Conservation (phyloP, 805 yeast species). For the Wickerhamomyces strasburgensis region DNA sequence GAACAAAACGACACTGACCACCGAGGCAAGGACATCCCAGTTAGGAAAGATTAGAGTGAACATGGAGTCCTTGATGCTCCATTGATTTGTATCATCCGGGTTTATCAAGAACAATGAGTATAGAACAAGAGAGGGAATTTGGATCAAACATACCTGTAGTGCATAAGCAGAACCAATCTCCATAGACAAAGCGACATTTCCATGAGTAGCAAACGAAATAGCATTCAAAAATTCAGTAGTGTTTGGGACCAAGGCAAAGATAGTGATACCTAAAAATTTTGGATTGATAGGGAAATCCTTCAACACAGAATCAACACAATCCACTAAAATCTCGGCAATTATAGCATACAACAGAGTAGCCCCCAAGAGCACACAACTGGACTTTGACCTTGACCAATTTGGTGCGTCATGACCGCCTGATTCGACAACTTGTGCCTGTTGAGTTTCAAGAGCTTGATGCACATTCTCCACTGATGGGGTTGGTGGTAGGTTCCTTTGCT, state of each 20-base stretch:
- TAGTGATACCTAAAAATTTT: conserved; percentile 86
- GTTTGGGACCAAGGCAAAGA: conserved; percentile 94
- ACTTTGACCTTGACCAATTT: conserved; percentile 87
- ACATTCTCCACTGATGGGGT: conserved; percentile 13
- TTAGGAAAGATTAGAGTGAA: conserved; percentile 87
- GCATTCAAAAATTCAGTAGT: conserved; percentile 97
- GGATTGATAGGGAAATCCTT: conserved; percentile 78
- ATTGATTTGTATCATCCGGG: conserved; percentile 26
- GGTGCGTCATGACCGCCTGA: conserved; percentile 88
- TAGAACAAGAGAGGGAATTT: conserved; percentile 84
- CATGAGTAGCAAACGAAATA: conserved; percentile 92
- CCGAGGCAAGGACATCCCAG: conserved; percentile 88
- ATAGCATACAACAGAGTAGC: conserved; percentile 87
- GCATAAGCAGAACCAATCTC: conserved; percentile 98
- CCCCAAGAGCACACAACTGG: conserved; percentile 72
- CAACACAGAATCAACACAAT: conserved; percentile 85
- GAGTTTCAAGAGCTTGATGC: conserved; percentile 6
- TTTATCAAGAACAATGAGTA: conserved; percentile 54
- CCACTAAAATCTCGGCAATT: conserved; percentile 91
- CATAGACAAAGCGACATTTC: conserved; percentile 94
- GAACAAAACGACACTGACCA: conserved; percentile 82
- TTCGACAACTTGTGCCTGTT: conserved; percentile 10
- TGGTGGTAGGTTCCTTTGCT: conserved; percentile 12
- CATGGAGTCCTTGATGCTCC: conserved; percentile 37
- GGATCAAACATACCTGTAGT: conserved; percentile 87